Conservation (phyloP, 257 asterid genomes). For the Haberlea rhodopensis region DNA sequence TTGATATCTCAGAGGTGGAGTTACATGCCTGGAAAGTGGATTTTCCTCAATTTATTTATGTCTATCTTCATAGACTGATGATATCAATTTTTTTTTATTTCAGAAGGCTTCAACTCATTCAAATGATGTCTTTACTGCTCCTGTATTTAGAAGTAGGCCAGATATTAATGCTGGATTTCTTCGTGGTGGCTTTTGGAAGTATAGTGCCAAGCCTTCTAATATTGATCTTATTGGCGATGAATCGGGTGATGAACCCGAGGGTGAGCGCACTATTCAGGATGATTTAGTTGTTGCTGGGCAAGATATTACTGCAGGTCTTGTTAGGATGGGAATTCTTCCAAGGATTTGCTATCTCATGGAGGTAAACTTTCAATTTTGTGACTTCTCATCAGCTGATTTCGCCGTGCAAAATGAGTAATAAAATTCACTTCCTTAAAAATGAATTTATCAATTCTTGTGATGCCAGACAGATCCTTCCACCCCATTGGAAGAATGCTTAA, state of each 20-base stretch:
- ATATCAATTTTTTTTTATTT: conserved; percentile 29
- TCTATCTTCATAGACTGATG: conserved; percentile 23
- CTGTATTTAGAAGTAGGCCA: conserved; percentile 87
- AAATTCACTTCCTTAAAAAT: neutral
- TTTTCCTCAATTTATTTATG: conserved; percentile 16
- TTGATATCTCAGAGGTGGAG: conserved; percentile 70
- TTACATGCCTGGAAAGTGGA: conserved; percentile 12
- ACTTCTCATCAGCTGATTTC: conserved; percentile 16
- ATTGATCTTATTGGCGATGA: conserved; percentile 42
- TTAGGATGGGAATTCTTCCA: conserved; percentile 86
- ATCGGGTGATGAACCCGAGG: conserved; percentile 46
- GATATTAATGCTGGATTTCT: conserved; percentile 73
- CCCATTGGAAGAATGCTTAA: conserved; percentile 70
- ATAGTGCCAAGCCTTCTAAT: conserved; percentile 77
- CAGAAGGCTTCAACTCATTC: conserved; percentile 62
- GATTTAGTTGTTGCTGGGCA: conserved; percentile 83
- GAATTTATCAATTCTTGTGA: conserved; percentile 25
- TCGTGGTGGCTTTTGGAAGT: conserved; percentile 98
- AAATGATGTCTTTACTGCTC: conserved; percentile 66
- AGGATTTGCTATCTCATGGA: conserved; percentile 78
- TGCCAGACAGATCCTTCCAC: conserved; percentile 66
- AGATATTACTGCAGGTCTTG: conserved; percentile 91
- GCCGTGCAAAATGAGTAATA: conserved; percentile 1
- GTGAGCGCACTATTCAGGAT: conserved; percentile 75
- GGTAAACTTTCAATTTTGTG: conserved; percentile 47